Percentiles rank a stretch among this genome's conserved stretches.
These are phyloP conservation scores for Fusarium praegraminearum DNA, from an alignment of 2,329 filamentous ascomycete species.

Conservation along the genomic window DNA sequence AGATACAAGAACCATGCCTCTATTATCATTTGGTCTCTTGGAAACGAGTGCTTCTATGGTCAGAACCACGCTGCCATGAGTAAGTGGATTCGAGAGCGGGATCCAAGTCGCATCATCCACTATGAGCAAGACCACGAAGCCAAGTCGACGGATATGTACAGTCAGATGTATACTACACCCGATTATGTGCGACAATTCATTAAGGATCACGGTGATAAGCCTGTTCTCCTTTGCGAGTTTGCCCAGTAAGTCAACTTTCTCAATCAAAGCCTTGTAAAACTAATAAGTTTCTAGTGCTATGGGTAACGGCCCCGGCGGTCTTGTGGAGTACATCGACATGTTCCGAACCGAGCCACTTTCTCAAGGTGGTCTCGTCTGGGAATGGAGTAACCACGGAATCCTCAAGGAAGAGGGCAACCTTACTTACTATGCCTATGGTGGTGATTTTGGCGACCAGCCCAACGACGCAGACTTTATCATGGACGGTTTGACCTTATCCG, in stretches of 20 bases:
- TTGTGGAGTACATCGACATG: conserved; percentile 74
- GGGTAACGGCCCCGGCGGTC: conserved; percentile 77
- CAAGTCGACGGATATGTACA: conserved; percentile 71
- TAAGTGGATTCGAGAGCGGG: conserved; percentile 68
- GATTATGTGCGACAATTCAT: conserved; percentile 45
- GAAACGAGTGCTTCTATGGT: conserved; percentile 79
- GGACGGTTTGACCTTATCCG: conserved; percentile 59
- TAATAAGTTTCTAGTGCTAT: conserved; percentile 61
- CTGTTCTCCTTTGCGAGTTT: conserved; percentile 68
- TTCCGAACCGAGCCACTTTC: conserved; percentile 65
- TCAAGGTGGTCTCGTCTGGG: conserved; percentile 76
- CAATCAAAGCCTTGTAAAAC: rapidly evolving
- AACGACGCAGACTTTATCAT: conserved; percentile 71
- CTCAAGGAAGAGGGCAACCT: conserved; percentile 13
- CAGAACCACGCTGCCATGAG: conserved; percentile 77
- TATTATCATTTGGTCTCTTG: conserved; percentile 78
- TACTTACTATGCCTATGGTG: conserved; percentile 62
- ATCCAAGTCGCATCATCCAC: conserved; percentile 69
- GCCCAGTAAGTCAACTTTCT: conserved; percentile 50
- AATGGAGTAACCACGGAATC: conserved; percentile 68
- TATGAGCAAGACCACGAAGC: conserved; percentile 73
- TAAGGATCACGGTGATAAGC: conserved; percentile 54
- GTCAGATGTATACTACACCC: conserved; percentile 72
- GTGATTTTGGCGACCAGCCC: conserved; percentile 71
- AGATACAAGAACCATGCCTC: conserved; percentile 71